Evolutionary conservation across 352 stramenopile genomes (phyloP), one percentile per base, ranked within the genome.

Genomic region (Chrysophaeum taylorii): DNA sequence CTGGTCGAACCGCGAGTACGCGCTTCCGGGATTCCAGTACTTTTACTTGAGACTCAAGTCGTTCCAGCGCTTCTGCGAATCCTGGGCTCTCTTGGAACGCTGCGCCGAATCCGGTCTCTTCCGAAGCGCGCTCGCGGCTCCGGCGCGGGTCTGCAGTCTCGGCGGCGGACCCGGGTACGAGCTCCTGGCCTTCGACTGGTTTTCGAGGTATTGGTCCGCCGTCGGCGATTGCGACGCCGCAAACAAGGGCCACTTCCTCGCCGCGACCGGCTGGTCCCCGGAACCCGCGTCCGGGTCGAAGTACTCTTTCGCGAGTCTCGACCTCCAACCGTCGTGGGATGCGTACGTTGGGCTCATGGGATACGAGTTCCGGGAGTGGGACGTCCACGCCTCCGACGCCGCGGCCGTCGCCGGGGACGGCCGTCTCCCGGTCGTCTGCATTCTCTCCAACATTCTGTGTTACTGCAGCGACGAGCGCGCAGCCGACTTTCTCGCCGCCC

Each of bases 41-140:
- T 73, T 75, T 64, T 75, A 75, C 43, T 53, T 75, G n/a, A 64
- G 70, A 43, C 63, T 75, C 50, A 75, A 75, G 64, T 60, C 29
- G 29, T 73, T 68, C 36, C 70, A 75, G 61, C 35, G 70, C 64
- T 75, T 75, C 57, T 73, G 64, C 1, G 70, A 75, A 41, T 69
- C 71, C 15, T 75, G 70, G 70, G 67, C 27, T 7, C 33, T 73
- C 23, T 36, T 75, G n/a, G 70, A 75, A 35, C 43, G 70, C 21
- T 61, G 23, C 29, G 64, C 29, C 35, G 43, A 31, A 37, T 23
- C 67, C 27, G 70, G 70, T 1, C 38, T 50, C 23, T 75, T 75
- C 33, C 29, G 43, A 0, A 61, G 70, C 27, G 70, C 64, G 43
- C 39, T 37, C 14, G 41, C 14, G 41, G n/a, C n/a, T n/a, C 41